Base-by-base conservation (phyloP, 805 yeast genomes). In the Kazachstania taianensis region DNA sequence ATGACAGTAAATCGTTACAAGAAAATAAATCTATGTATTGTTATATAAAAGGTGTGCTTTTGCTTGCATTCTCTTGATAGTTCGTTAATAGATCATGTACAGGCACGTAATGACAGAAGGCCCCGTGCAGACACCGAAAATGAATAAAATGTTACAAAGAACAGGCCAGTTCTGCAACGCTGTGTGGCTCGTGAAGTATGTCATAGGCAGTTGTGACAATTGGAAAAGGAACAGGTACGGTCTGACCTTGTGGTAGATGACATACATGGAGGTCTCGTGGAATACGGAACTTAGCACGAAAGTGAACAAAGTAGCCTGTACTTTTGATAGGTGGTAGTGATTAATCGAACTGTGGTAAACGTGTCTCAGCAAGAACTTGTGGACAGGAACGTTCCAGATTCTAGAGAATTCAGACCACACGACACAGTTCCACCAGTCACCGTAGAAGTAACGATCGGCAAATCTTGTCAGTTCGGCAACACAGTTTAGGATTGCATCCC, bases 341-440 rank as follows among this genome's bases (percentile, higher is more conserved):
- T 92, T 75, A 40, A 89, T 81, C 7, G 92, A 75, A 18, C 94
- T 78, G 54, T 87, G 96, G 57, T 92, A 94, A 2, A 92, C 97
- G 54, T 94, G 99, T 45, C 97, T 72, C 30, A 87, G 64, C 40
- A 92, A 63, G 47, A 92, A 92, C 50, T 75, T 72, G 56, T 92
- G 96, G 16, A 92, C 97, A 0, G 97, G 96, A 7, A 73, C 72
- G 55, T 92, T 92, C 98, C 99, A 94, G 42, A 81, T 76, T 44
- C 96, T 69, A 8, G 96, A 80, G 57, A 83, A 92, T 53, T 87
- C 87, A 39, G 82, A 82, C 96, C 96, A 92, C 28, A 84, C 81
- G 14, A 80, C 75, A 42, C 94, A 82, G 48, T 87, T 84, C 98
- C 99, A 92, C 98, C 98, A 94, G 30, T 85, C 82, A 3, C 94